A percentile compares a stretch with the other conserved stretches of the same genome.
phyloP scores from a whole-genome alignment of 768 basidiomycete species.

The Filobasidium floriforme region DNA sequence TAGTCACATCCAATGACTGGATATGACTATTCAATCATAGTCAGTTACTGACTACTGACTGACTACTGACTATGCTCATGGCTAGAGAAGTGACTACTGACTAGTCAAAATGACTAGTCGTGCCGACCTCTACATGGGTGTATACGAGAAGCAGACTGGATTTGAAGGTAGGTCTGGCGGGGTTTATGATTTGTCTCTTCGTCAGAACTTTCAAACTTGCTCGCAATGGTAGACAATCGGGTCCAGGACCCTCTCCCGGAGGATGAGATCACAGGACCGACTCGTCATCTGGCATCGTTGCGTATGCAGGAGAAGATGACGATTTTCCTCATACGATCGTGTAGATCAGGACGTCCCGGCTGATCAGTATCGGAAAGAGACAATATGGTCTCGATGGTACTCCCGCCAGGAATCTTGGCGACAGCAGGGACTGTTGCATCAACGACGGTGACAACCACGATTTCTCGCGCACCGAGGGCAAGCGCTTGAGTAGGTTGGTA shows the following conservation, averaged over 20 bases:
- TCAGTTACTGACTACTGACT: no score
- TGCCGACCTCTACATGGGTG: no score
- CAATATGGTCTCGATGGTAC: slow-evolving; percentile 24
- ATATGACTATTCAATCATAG: no score
- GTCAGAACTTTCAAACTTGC: slow-evolving; percentile 16
- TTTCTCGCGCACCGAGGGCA: no score
- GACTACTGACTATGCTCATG: no score
- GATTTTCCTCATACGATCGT: background rate
- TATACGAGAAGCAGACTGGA: no score
- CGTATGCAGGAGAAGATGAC: slow-evolving; percentile 1
- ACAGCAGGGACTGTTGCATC: slow-evolving; percentile 21
- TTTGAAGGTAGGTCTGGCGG: no score
- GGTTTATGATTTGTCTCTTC: background rate
- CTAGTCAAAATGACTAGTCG: no score
- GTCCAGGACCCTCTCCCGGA: slow-evolving; percentile 20
- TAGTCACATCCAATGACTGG: no score
- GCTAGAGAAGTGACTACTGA: no score
- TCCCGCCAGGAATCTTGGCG: slow-evolving; percentile 22
- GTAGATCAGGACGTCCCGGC: background rate
- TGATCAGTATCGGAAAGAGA: background rate
- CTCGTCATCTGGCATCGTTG: slow-evolving; percentile 18
- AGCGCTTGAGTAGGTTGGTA: slow-evolving; percentile 19
- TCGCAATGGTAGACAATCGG: slow-evolving; percentile 23
- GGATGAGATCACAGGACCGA: slow-evolving; percentile 24
- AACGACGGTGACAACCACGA: slow-evolving; percentile 25